phyloP scores from a whole-genome alignment of 371 early-diverging fungal species.

The Zopfochytrium polystomum region DNA sequence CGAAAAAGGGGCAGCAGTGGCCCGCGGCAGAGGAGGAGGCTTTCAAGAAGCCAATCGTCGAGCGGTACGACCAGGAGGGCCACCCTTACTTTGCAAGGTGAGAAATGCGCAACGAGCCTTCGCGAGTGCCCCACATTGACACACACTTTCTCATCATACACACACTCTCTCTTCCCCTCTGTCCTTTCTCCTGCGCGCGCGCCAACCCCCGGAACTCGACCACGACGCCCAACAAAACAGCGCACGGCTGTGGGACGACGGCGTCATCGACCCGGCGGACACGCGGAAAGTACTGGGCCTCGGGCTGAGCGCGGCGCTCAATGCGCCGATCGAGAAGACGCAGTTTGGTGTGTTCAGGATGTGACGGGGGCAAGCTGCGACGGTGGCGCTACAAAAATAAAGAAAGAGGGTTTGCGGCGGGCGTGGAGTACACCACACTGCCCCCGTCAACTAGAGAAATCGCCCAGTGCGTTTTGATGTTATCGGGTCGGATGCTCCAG shows the following conservation, averaged over 20 bases:
- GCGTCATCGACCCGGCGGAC: constrained; percentile 89
- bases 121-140: neutral
- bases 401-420: no score
- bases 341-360: constrained; percentile 96
- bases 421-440: no score
- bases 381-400: no score
- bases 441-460: no score
- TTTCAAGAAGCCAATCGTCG: constrained; percentile 85
- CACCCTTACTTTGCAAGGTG: constrained; percentile 78
- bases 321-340: constrained; percentile 74
- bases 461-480: no score
- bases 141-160: no score
- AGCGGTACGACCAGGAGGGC: constrained; percentile 89
- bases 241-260: constrained; percentile 94
- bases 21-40: constrained; percentile 35
- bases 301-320: constrained; percentile 78
- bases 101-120: neutral
- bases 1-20: constrained; percentile 67
- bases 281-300: constrained; percentile 87
- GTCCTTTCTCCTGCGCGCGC: no score
- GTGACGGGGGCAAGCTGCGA: no score
- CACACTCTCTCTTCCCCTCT: no score
- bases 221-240: no score
- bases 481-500: no score
- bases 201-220: no score